Conservation (phyloP, 1,284 basidiomycete genomes). For the Earliella scabrosa region DNA sequence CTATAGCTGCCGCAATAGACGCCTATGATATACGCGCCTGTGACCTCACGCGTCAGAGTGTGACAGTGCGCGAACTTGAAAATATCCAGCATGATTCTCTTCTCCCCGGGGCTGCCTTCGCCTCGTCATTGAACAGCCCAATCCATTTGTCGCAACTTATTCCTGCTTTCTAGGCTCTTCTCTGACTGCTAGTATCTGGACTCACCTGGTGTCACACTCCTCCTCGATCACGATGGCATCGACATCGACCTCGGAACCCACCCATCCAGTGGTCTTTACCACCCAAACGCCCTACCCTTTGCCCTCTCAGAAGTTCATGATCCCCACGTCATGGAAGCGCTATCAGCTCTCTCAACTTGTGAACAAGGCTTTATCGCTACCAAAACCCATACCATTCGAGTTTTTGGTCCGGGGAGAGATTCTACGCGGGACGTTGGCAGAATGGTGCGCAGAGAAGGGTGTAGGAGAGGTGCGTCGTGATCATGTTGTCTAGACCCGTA, state of each 20-base stretch:
- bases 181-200: too few species aligned
- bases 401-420: slow-evolving; percentile 89
- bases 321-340: slow-evolving; percentile 89
- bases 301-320: slow-evolving; percentile 92
- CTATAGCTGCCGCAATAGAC: too few species aligned
- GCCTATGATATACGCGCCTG: too few species aligned
- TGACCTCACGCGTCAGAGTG: too few species aligned
- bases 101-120: too few species aligned
- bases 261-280: slow-evolving; percentile 76
- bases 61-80: too few species aligned
- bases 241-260: slow-evolving; percentile 32
- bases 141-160: too few species aligned
- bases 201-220: too few species aligned
- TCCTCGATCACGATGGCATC: slow-evolving; percentile 29
- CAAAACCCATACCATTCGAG: slow-evolving; percentile 88
- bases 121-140: too few species aligned
- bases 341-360: slow-evolving; percentile 98
- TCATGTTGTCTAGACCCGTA: too few species aligned
- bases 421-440: slow-evolving; percentile 72
- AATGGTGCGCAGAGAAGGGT: slow-evolving; percentile 78
- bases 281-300: slow-evolving; percentile 84
- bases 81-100: too few species aligned
- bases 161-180: too few species aligned
- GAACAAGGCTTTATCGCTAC: slow-evolving; percentile 87
- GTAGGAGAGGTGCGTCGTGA: slow-evolving; percentile 62